A percentile compares a stretch with the other conserved stretches of the same genome.
phyloP scores from a whole-genome alignment of 1,284 basidiomycete species.

The Puccinia novopanici region DNA sequence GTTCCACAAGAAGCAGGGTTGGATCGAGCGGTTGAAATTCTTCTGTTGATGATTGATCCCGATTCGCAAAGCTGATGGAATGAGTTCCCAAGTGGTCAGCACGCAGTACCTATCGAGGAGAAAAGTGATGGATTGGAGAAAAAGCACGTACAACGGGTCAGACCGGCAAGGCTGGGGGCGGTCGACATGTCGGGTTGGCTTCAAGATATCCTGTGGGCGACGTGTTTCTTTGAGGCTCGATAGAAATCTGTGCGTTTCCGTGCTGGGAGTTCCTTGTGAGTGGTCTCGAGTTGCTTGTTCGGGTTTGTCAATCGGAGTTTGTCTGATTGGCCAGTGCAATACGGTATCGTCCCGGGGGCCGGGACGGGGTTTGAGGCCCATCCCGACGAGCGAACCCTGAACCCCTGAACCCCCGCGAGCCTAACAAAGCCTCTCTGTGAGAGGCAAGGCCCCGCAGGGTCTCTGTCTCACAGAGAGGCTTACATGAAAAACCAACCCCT shows the following conservation, averaged over 20 bases:
- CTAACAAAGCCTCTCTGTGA: too few relatives aligned
- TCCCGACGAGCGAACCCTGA: too few relatives aligned
- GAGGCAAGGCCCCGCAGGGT: too few relatives aligned
- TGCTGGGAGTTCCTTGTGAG: not conserved
- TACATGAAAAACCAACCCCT: too few relatives aligned
- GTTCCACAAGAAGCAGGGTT: not conserved
- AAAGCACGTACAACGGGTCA: constrained; percentile 17
- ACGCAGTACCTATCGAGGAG: not conserved
- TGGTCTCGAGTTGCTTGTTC: too few relatives aligned
- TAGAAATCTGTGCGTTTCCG: not conserved
- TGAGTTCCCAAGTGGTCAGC: not conserved
- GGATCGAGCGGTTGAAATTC: not conserved
- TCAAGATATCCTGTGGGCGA: not conserved
- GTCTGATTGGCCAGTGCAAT: too few relatives aligned
- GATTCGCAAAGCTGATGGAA: not conserved
- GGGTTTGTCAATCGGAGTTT: too few relatives aligned
- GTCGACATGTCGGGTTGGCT: not conserved
- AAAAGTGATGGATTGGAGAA: not conserved
- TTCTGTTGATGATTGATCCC: not conserved
- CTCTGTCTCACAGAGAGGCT: too few relatives aligned
- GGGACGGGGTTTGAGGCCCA: too few relatives aligned
- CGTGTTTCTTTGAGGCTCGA: not conserved
- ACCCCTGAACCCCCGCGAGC: too few relatives aligned
- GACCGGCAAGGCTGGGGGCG: constrained; percentile 17
- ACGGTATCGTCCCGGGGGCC: too few relatives aligned